Evolutionary conservation across 1,284 basidiomycete species (phyloP).

Genomic region (Ganoderma resinaceum): DNA sequence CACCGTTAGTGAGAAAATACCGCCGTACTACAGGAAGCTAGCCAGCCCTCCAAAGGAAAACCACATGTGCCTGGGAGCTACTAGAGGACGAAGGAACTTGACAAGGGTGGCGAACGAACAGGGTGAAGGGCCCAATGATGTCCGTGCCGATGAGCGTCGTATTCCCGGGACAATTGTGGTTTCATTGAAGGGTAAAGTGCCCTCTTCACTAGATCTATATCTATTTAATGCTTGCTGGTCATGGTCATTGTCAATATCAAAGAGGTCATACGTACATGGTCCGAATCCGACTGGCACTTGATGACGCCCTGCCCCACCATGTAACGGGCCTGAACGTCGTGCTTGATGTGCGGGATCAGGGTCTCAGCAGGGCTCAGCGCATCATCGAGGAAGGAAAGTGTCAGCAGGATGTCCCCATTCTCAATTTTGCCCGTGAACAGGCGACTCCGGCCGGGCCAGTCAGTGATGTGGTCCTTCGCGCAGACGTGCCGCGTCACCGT

Average conservation of each 20-base stretch:
- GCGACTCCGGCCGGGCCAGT: background rate
- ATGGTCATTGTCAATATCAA: background rate
- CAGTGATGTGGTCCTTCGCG: background rate
- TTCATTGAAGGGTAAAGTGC: background rate
- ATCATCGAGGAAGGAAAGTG: background rate
- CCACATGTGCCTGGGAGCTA: background rate
- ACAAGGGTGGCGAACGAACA: background rate
- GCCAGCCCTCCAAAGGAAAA: too few species aligned
- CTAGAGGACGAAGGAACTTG: background rate
- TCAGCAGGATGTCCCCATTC: background rate
- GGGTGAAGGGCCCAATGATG: background rate
- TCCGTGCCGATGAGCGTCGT: background rate
- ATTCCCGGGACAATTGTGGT: background rate
- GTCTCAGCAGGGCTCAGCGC: background rate
- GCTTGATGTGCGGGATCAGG: background rate
- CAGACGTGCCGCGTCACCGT: background rate
- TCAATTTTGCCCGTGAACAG: background rate
- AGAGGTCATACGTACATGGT: background rate
- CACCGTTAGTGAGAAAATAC: too few species aligned
- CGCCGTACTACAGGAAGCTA: too few species aligned
- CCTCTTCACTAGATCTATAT: background rate
- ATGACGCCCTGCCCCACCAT: background rate
- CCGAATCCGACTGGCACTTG: background rate
- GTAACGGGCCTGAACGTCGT: background rate
- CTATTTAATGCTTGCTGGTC: background rate